Evolutionary conservation across 73 alveolate genomes (phyloP).

Genomic region (Tetrahymena malaccensis): DNA sequence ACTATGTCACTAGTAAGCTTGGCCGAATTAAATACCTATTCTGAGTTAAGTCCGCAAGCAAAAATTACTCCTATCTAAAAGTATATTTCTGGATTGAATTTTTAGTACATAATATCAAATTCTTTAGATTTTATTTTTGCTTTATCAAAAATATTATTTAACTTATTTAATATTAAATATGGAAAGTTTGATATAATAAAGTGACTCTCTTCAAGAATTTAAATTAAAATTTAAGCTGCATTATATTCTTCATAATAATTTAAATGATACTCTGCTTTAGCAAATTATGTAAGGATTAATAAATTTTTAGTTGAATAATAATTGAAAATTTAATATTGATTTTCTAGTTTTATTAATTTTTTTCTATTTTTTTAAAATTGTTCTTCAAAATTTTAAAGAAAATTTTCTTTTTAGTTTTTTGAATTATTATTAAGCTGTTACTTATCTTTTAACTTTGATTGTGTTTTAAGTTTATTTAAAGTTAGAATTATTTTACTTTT

Average conservation of each 20-base stretch:
- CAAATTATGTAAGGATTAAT: background rate
- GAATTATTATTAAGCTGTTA: background rate
- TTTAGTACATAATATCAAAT: background rate
- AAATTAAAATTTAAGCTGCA: background rate
- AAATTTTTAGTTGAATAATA: background rate
- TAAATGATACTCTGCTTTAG: background rate
- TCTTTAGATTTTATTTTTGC: background rate
- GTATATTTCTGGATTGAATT: background rate
- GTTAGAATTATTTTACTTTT: too few relatives aligned
- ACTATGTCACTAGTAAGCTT: background rate
- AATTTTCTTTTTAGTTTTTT: background rate
- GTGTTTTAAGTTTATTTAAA: too few relatives aligned
- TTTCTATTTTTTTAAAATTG: background rate
- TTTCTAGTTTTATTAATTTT: background rate
- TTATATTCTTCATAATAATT: background rate
- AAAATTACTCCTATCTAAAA: background rate
- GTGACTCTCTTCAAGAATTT: background rate
- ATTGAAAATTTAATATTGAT: background rate
- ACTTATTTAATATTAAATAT: background rate
- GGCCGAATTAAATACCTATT: background rate
- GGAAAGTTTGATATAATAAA: background rate
- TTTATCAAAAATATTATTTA: background rate
- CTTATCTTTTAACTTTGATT: background rate
- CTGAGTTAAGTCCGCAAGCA: background rate
- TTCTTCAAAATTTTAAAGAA: background rate